Percentiles rank a stretch among this genome's conserved stretches.
Conservation (phyloP, 139 green algal genomes). For the Zygnema circumcarinatum region DNA sequence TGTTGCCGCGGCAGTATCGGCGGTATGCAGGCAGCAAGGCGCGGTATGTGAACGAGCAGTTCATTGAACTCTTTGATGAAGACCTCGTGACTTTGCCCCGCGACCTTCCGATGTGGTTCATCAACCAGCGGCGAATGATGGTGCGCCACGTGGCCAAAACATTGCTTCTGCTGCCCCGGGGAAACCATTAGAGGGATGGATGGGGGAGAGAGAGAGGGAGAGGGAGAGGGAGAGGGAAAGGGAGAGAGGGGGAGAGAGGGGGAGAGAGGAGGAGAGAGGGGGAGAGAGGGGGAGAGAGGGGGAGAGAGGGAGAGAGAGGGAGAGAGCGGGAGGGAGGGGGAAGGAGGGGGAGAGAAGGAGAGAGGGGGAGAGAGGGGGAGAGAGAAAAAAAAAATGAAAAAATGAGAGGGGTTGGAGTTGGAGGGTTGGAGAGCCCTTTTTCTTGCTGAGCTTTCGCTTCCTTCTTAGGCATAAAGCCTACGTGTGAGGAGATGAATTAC, state of each 20-base stretch:
- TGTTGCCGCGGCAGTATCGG: slow-evolving; percentile 15
- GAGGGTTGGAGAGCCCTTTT: too few relatives aligned
- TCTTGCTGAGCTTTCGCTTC: too few relatives aligned
- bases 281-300: background rate
- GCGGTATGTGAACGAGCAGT: slow-evolving; percentile 44
- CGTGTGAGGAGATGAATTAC: too few relatives aligned
- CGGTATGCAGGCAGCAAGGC: slow-evolving; percentile 45
- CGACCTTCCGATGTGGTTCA: slow-evolving; percentile 31
- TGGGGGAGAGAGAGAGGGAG: background rate
- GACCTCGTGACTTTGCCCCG: slow-evolving; percentile 37
- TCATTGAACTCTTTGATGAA: slow-evolving; percentile 47
- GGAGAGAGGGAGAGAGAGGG: background rate
- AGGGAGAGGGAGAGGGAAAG: background rate
- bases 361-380: slow-evolving; percentile 7
- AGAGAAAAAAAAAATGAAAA: background rate
- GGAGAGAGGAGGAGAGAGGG: background rate
- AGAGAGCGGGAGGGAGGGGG: background rate
- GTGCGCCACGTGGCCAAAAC: too few relatives aligned
- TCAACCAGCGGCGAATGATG: slow-evolving; percentile 36
- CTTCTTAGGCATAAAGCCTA: too few relatives aligned
- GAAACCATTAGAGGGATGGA: background rate
- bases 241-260: background rate
- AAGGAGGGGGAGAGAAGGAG: background rate
- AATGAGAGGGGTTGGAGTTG: too few relatives aligned
- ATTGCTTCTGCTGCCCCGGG: too few relatives aligned